These are phyloP conservation scores for Xerophyta viscosa DNA, from an alignment of 106 monocot species.

Conservation along the genomic window DNA sequence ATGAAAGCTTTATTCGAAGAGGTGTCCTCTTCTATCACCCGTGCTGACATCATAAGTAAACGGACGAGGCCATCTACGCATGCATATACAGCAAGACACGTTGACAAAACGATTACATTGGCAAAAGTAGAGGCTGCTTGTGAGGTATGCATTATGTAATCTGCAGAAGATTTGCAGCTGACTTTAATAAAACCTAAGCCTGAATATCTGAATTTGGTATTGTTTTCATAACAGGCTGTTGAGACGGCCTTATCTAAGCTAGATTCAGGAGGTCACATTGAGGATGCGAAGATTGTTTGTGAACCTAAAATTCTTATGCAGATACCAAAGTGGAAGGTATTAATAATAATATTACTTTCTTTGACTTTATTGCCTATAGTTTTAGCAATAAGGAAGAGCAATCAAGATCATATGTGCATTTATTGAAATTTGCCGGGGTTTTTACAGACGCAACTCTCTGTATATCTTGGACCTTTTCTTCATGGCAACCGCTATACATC, in stretches of 20 bases:
- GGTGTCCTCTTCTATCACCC: constrained; percentile 30
- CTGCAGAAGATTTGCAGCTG: neutral
- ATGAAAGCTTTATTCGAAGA: constrained; percentile 33
- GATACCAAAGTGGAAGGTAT: constrained; percentile 68
- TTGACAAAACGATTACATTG: constrained; percentile 53
- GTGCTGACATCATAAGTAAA: constrained; percentile 29
- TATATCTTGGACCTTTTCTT: no score
- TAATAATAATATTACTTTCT: no score
- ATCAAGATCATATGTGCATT: no score
- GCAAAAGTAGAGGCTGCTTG: constrained; percentile 76
- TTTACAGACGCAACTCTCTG: no score
- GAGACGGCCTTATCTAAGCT: constrained; percentile 58
- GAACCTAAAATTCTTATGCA: constrained; percentile 70
- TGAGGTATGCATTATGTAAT: constrained; percentile 38
- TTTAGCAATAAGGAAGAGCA: no score
- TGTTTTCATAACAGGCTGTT: constrained; percentile 51
- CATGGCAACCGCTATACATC: no score
- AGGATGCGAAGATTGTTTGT: constrained; percentile 90
- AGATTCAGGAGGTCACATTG: constrained; percentile 44
- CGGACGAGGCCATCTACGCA: constrained; percentile 46
- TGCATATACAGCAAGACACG: constrained; percentile 26
- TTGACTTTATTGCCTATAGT: no score
- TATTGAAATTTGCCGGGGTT: no score
- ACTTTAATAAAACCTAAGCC: no score
- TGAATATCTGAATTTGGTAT: neutral